These are phyloP conservation scores for Begonia masoniana DNA, from an alignment of 306 rosid species.

Conservation along the genomic window DNA sequence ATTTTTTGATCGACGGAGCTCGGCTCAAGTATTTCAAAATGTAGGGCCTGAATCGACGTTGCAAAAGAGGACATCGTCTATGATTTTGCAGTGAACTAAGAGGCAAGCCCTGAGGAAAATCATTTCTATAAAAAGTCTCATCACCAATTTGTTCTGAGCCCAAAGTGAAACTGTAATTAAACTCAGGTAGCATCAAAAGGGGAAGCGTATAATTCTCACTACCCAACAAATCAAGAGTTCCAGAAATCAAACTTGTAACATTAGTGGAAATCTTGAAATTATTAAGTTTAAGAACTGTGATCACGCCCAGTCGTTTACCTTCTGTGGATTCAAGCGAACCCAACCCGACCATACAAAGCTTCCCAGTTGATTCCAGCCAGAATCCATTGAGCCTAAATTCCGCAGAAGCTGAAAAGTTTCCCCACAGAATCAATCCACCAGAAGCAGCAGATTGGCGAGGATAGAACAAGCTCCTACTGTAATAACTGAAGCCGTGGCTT, in stretches of 20 bases:
- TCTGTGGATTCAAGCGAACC: slow-evolving; percentile 7
- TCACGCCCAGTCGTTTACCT: slow-evolving; percentile 11
- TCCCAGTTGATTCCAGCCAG: slow-evolving; percentile 54
- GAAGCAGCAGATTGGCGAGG: too few species aligned
- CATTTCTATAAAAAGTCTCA: too few species aligned
- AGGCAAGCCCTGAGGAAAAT: too few species aligned
- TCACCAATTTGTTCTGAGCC: not conserved
- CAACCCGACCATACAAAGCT: slow-evolving; percentile 65
- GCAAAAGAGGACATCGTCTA: too few species aligned
- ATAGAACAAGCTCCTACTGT: too few species aligned
- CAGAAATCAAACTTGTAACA: slow-evolving; percentile 42
- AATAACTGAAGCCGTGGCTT: too few species aligned
- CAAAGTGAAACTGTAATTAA: slow-evolving; percentile 23
- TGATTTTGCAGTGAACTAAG: too few species aligned
- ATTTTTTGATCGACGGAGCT: slow-evolving; percentile 31
- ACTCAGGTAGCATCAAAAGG: slow-evolving; percentile 41
- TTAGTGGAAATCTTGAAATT: slow-evolving; percentile 28
- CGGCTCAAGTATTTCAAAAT: too few species aligned
- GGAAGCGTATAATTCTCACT: slow-evolving; percentile 27
- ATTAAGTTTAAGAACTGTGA: slow-evolving; percentile 54
- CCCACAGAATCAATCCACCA: too few species aligned
- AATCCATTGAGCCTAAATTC: slow-evolving; percentile 34
- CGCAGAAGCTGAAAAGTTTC: too few species aligned
- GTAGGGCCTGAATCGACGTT: too few species aligned
- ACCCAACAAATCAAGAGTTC: slow-evolving; percentile 40